Conservation (phyloP, 768 basidiomycete genomes). For the Dendrothele bispora region DNA sequence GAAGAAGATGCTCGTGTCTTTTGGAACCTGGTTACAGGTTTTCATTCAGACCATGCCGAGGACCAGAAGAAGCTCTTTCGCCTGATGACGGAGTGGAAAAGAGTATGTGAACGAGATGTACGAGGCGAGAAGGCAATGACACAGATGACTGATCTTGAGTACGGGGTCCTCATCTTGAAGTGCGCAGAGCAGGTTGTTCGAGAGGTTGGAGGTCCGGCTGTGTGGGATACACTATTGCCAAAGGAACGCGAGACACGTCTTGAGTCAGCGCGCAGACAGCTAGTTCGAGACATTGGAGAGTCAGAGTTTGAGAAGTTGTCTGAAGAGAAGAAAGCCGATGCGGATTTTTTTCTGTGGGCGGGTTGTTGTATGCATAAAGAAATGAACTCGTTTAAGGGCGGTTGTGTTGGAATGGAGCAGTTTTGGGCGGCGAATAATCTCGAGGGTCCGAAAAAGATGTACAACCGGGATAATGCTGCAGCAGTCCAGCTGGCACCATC, state of each 20-base stretch:
- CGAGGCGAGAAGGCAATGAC: constrained; percentile 1
- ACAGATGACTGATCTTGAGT: not conserved
- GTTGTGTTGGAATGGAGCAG: constrained; percentile 13
- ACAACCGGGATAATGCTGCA: constrained; percentile 25
- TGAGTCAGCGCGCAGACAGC: not conserved
- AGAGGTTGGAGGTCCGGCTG: constrained; percentile 9
- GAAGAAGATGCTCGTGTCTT: constrained; percentile 11
- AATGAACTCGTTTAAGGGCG: constrained; percentile 24
- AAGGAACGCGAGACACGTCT: constrained; percentile 4
- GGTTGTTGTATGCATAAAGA: no score
- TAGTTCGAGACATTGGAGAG: constrained; percentile 13
- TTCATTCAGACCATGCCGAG: constrained; percentile 19
- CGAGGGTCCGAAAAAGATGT: constrained; percentile 16
- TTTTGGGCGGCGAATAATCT: constrained; percentile 18
- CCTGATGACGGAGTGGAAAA: constrained; percentile 4
- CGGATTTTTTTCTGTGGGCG: constrained; percentile 20
- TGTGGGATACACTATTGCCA: constrained; percentile 10
- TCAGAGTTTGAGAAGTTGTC: constrained; percentile 13
- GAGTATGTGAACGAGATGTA: not conserved
- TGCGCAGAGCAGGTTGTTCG: not conserved
- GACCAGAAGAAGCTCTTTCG: constrained; percentile 15
- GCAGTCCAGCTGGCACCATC: constrained; percentile 9
- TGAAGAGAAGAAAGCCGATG: constrained; percentile 8
- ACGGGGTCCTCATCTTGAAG: constrained; percentile 4
- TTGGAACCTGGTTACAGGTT: constrained; percentile 9